A percentile compares a stretch with the other conserved stretches of the same genome.
Evolutionary conservation across 768 basidiomycete species (phyloP).

Genomic region (Paxillus rubicundulus): DNA sequence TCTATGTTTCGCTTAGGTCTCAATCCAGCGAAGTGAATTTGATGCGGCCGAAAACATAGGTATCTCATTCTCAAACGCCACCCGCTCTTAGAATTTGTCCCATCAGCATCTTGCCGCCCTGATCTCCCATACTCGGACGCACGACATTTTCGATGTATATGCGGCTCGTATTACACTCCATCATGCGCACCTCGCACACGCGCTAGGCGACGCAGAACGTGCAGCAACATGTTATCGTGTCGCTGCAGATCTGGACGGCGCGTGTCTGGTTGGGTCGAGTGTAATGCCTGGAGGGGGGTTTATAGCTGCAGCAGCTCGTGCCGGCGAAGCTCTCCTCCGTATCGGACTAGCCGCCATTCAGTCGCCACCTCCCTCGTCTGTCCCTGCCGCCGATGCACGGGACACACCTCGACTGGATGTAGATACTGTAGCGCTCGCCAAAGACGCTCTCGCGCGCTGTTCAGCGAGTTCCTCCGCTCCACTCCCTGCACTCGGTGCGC

Average conservation of each 20-base stretch:
- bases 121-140: slow-evolving; percentile 61
- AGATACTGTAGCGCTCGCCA: slow-evolving; percentile 16
- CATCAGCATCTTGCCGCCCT: slow-evolving; percentile 41
- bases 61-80: background rate
- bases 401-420: slow-evolving; percentile 14
- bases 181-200: slow-evolving; percentile 74
- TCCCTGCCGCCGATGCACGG: slow-evolving; percentile 1
- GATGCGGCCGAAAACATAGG: slow-evolving; percentile 57
- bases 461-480: slow-evolving; percentile 19
- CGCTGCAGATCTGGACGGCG: slow-evolving; percentile 49
- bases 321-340: slow-evolving; percentile 49
- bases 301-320: slow-evolving; percentile 47
- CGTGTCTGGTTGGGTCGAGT: slow-evolving; percentile 25
- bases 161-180: slow-evolving; percentile 63
- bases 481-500: slow-evolving; percentile 12
- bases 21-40: slow-evolving; percentile 68
- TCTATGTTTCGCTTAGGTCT: slow-evolving; percentile 40
- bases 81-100: background rate
- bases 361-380: background rate
- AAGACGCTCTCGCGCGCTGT: slow-evolving; percentile 28
- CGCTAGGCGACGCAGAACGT: slow-evolving; percentile 48
- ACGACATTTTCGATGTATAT: slow-evolving; percentile 53
- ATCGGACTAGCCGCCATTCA: slow-evolving; percentile 39
- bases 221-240: slow-evolving; percentile 64
- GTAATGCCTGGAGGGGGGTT: slow-evolving; percentile 32